Base-by-base conservation (phyloP, 2,329 filamentous ascomycete genomes). In the Helotiales sp. region DNA sequence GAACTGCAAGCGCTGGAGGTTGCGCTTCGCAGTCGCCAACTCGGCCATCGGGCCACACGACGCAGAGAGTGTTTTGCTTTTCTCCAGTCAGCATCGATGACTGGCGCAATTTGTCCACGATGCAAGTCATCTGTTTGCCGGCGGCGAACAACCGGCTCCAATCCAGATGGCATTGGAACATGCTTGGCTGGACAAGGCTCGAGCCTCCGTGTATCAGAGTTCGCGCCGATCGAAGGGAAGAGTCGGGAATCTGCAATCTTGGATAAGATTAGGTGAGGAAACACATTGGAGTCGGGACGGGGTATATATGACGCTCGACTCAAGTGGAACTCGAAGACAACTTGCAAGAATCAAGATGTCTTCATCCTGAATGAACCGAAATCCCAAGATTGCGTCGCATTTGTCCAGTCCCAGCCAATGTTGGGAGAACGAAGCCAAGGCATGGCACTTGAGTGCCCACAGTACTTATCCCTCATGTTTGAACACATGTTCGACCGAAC, bases 1-100 rank as follows among this genome's bases (percentile, higher is more conserved):
- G 38, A 51, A 27, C 31, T 51, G n/a, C 17, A 38, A 51, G 48
- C 48, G 48, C 48, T 51, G 30, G n/a, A 36, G 33, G 48, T 24
- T n/a, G 24, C 30, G 10, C 22, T 9, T 25, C 30, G 2, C 48
- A n/a, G 29, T 51, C 31, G 48, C 19, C 48, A 36, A n/a, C 12
- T 10, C 15, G 34, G 17, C 47, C 52, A 55, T 47, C 42, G n/a
- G 34, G 17, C 47, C 52, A 55, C 52, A 48, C 40, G 58, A 57
- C 44, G 58, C 58, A 60, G 34, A 36, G 31, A 29, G 30, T 30
- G 54, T 60, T 60, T 60, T 57, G 49, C 54, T 57, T 60, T 51
- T 60, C 34, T 22, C 12, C n/a, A 1, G 29, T 40, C 54, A 22
- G 46, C 51, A 44, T 42, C 42, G 19, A 25, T 25, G 49, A 42